Evolutionary conservation across 169 alveolate species (phyloP).

Genomic region (Plasmodium reichenowi): DNA sequence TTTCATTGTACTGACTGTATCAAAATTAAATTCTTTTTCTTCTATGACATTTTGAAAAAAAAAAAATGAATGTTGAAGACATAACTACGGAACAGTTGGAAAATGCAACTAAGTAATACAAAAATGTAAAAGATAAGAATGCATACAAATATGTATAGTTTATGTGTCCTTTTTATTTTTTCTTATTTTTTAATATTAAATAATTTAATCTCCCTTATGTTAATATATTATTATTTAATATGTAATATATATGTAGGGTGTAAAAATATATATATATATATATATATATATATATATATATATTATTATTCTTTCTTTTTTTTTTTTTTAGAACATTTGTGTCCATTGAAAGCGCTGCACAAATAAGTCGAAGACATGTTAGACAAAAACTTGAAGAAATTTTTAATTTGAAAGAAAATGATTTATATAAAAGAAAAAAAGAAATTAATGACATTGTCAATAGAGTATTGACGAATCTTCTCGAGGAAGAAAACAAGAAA

Average conservation of each 20-base stretch:
- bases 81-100: constrained; percentile 67
- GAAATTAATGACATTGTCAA: constrained; percentile 73
- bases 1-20: too few species aligned
- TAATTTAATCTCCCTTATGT: background rate
- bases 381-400: constrained; percentile 67
- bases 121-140: background rate
- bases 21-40: too few species aligned
- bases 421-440: constrained; percentile 64
- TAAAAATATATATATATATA: too few species aligned
- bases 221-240: too few species aligned
- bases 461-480: constrained; percentile 51
- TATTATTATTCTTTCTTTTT: background rate
- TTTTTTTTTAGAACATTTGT: constrained; percentile 41
- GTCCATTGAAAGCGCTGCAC: constrained; percentile 70
- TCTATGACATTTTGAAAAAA: too few species aligned
- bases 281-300: too few species aligned
- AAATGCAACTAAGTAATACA: constrained; percentile 70
- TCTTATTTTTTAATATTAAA: constrained; percentile 1
- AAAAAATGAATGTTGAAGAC: constrained; percentile 69
- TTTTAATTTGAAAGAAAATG: constrained; percentile 68
- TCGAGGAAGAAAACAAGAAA: constrained; percentile 57
- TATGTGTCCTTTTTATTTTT: background rate
- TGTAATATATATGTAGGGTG: too few species aligned
- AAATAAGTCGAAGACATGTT: constrained; percentile 69
- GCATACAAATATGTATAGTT: too few species aligned